A percentile compares a stretch with the other conserved stretches of the same genome.
phyloP scores from a whole-genome alignment of 495 filamentous ascomycete genomes.

The Bryoglossum gracile region DNA sequence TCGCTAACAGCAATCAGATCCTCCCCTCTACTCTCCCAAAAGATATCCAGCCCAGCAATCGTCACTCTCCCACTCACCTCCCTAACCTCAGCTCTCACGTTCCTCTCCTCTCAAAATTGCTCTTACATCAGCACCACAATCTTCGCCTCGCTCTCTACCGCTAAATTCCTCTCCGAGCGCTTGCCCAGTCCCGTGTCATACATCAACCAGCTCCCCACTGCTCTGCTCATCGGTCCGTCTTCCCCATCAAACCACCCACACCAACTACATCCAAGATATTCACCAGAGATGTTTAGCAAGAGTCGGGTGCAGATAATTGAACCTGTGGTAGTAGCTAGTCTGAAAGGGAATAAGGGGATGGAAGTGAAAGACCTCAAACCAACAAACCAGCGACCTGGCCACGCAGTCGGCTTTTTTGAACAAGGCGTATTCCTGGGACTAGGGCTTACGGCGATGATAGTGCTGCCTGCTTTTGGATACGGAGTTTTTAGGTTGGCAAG shows the following conservation, averaged over 20 bases:
- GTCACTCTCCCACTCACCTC: not conserved
- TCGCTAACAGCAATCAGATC: not conserved
- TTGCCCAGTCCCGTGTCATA: constrained; percentile 1
- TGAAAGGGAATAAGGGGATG: not conserved
- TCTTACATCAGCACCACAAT: constrained; percentile 3
- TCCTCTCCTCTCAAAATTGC: not conserved
- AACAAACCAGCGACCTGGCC: constrained; percentile 4
- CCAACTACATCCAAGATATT: constrained; percentile 11
- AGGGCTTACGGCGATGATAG: not conserved
- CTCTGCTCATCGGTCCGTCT: constrained; percentile 11
- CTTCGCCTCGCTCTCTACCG: not conserved
- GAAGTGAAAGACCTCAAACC: constrained; percentile 1
- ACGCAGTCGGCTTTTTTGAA: constrained; percentile 19
- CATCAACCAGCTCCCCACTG: constrained; percentile 17
- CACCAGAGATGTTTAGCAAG: constrained; percentile 6
- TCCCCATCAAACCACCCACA: constrained; percentile 1
- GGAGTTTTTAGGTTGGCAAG: constrained; percentile 25
- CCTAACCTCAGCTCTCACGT: not conserved
- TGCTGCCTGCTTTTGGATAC: constrained; percentile 8
- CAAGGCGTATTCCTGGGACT: constrained; percentile 17
- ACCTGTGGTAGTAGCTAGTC: not conserved
- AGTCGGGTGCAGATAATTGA: constrained; percentile 4
- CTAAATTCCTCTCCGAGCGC: constrained; percentile 13
- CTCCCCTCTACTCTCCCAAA: not conserved
- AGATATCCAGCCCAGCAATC: not conserved